Percentiles rank a stretch among this genome's conserved stretches.
Conservation (phyloP, 371 early-diverging fungal species). For the Circinella umbellata region DNA sequence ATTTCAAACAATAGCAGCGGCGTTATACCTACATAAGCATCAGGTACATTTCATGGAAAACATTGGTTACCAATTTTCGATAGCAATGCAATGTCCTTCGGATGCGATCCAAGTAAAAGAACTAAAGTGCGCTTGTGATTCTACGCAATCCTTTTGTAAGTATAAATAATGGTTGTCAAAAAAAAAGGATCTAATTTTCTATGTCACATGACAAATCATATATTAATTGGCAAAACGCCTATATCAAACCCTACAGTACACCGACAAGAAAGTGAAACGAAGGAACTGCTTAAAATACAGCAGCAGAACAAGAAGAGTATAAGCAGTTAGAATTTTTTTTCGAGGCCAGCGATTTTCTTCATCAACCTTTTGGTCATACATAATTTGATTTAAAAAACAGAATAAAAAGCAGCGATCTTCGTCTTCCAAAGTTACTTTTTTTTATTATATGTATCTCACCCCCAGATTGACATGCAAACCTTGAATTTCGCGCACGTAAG, state of each 20-base stretch:
- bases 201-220: background rate
- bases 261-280: constrained; percentile 7
- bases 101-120: background rate
- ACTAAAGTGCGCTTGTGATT: constrained; percentile 19
- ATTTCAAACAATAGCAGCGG: constrained; percentile 83
- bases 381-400: no score
- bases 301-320: background rate
- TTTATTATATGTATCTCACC: no score
- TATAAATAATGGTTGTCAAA: background rate
- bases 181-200: background rate
- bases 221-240: background rate
- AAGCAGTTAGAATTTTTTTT: background rate
- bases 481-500: no score
- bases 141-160: constrained; percentile 17
- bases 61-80: constrained; percentile 20
- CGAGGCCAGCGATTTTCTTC: no score
- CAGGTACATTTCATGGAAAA: constrained; percentile 20
- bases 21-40: constrained; percentile 64
- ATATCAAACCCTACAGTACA: background rate
- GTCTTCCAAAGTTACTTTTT: no score
- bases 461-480: no score
- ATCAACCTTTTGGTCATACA: no score
- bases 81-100: constrained; percentile 20
- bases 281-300: constrained; percentile 8
- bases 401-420: no score